These are phyloP conservation scores for Cucumis melo DNA, from an alignment of 306 rosid genomes.

Conservation along the genomic window DNA sequence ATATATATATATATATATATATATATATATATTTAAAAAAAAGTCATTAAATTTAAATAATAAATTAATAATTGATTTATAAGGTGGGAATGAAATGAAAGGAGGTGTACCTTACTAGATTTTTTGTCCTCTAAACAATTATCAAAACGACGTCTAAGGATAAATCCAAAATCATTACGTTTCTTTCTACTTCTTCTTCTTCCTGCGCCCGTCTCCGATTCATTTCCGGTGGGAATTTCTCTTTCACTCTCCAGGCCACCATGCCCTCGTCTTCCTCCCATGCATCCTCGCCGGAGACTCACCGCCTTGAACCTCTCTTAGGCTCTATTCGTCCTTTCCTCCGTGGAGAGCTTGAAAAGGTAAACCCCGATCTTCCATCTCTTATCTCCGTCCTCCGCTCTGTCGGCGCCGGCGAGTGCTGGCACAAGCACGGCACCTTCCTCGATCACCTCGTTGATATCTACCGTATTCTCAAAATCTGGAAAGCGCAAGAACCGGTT, in stretches of 20 bases:
- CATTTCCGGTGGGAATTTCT: not conserved
- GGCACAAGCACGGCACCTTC: conserved; percentile 94
- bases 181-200: not conserved
- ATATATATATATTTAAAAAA: too few species aligned
- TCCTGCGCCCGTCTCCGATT: not conserved
- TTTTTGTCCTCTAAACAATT: too few species aligned
- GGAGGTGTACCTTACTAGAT: too few species aligned
- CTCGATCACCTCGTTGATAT: conserved; percentile 65
- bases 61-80: too few species aligned
- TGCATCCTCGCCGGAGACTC: not conserved
- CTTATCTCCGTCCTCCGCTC: conserved; percentile 40
- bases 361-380: conserved; percentile 39
- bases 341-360: conserved; percentile 44
- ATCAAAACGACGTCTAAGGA: too few species aligned
- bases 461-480: conserved; percentile 53
- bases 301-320: conserved; percentile 21
- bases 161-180: not conserved
- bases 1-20: too few species aligned
- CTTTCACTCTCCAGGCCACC: not conserved
- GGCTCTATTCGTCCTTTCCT: conserved; percentile 64
- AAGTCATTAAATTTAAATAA: too few species aligned
- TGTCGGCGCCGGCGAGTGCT: conserved; percentile 84
- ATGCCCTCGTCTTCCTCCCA: conserved; percentile 4
- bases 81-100: too few species aligned
- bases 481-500: conserved; percentile 42